Evolutionary conservation across 805 yeast species (phyloP), one percentile per base, ranked within the genome.

Genomic region (Myxozyma geophila): DNA sequence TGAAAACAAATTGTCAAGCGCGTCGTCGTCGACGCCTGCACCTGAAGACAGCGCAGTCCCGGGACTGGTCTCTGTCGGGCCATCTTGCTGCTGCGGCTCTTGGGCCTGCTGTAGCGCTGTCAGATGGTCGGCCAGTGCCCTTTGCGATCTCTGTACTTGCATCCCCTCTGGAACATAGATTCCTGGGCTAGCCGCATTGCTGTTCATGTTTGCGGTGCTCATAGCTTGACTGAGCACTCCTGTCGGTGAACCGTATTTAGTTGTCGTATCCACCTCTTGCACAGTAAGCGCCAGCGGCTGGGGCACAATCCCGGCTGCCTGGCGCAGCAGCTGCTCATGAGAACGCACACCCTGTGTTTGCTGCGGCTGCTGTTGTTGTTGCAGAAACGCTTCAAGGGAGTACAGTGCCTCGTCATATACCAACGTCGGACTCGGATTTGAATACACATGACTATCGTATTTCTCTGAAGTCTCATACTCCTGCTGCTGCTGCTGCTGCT

Each of bases 1-100:
- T 19, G 69, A 59, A 46, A 62, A 67, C 54, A 67, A 41, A 41
- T 62, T 64, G 13, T 64, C 68, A 28, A 64, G 49, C 33, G 21
- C 51, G 44, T 48, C 43, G 21, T 40, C 55, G 15, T 59, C 44
- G 1, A 19, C 13, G 7, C 43, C 17, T 12, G 47, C 41, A 4
- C 33, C 53, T 19, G 54, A 33, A 33, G 49, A 40, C 12, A 8
- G 2, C 49, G n/a, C 8, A 23, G 40, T 23, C 7, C 10, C n/a
- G 9, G 13, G 17, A 36, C 21, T 23, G 8, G 12, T 10, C 12
- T 21, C 10, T 17, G 15, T n/a, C 7, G 55, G 2, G 23, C 28
- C 28, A 28, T 28, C 5, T 19, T 51, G 52, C 23, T 21, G 36
- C 23, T 15, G 19, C n/a, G n/a, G n/a, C 8, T 21, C 15, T 2